Evolutionary conservation across 2,329 filamentous ascomycete genomes (phyloP).

Genomic region (Sporothrix phasma): DNA sequence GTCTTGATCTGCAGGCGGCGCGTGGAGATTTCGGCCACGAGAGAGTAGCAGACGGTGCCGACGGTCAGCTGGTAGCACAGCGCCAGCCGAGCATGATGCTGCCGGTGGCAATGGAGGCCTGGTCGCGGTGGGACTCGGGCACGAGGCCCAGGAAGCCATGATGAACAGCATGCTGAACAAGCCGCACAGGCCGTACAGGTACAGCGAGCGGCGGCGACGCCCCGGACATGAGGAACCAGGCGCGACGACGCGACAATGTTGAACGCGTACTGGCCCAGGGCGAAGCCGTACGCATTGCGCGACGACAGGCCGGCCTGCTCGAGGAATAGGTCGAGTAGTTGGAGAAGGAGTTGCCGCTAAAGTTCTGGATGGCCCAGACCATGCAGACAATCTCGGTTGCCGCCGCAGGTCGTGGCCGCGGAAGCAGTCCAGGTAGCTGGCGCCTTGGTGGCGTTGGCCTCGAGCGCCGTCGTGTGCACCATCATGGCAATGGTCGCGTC

Average conservation of each 20-base stretch:
- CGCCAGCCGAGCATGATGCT: constrained; percentile 74
- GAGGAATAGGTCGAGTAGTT: constrained; percentile 57
- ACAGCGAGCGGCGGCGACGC: constrained; percentile 64
- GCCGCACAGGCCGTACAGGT: constrained; percentile 63
- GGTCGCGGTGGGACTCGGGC: constrained; percentile 44
- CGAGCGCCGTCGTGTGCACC: constrained; percentile 76
- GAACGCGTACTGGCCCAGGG: constrained; percentile 56
- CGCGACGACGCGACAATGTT: constrained; percentile 71
- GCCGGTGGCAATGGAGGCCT: constrained; percentile 67
- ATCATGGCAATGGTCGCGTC: constrained; percentile 88
- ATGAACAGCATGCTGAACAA: constrained; percentile 69
- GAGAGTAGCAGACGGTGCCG: constrained; percentile 80
- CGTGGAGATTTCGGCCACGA: constrained; percentile 77
- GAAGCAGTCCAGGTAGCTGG: constrained; percentile 76
- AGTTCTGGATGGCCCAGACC: constrained; percentile 54
- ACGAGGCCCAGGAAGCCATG: constrained; percentile 74
- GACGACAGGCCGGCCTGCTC: constrained; percentile 47
- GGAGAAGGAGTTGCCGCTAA: constrained; percentile 54
- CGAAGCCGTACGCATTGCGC: constrained; percentile 46
- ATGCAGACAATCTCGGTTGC: constrained; percentile 61
- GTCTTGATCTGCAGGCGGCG: constrained; percentile 84
- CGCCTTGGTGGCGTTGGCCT: constrained; percentile 57
- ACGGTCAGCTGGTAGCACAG: constrained; percentile 79
- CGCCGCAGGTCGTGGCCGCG: constrained; percentile 65
- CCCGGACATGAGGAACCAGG: constrained; percentile 72